These are phyloP conservation scores for Raffaelea albimanens DNA, from an alignment of 2,329 filamentous ascomycete species.

Conservation along the genomic window DNA sequence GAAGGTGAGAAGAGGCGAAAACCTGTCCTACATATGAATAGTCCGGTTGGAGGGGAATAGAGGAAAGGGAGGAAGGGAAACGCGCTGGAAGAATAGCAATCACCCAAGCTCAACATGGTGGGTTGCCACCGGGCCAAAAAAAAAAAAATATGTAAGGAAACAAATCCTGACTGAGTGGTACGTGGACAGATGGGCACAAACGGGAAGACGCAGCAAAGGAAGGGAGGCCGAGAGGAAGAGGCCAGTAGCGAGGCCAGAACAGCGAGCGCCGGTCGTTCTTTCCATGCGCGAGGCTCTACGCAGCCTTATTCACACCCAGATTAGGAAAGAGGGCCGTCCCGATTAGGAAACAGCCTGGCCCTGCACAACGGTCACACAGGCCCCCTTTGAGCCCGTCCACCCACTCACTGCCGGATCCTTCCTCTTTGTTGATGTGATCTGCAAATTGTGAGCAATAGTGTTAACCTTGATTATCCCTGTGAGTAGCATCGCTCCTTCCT, in stretches of 20 bases:
- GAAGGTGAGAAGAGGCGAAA: background rate
- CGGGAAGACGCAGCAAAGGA: background rate
- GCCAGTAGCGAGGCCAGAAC: background rate
- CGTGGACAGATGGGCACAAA: background rate
- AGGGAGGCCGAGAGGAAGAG: background rate
- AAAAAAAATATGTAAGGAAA: too few species aligned
- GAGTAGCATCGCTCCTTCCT: too few species aligned
- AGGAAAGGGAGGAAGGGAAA: background rate
- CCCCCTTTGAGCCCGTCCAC: background rate
- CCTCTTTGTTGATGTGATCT: too few species aligned
- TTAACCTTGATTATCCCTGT: too few species aligned
- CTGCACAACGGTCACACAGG: background rate
- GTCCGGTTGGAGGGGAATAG: background rate
- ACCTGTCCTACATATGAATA: background rate
- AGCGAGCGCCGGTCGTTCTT: background rate
- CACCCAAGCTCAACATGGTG: background rate
- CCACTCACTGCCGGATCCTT: too few species aligned
- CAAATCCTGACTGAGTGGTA: too few species aligned
- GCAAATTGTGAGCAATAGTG: too few species aligned
- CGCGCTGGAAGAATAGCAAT: background rate
- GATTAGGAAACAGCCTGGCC: slow-evolving; percentile 4
- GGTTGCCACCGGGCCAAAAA: too few species aligned
- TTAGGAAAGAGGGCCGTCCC: slow-evolving; percentile 12
- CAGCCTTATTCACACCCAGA: slow-evolving; percentile 24
- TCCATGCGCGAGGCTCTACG: slow-evolving; percentile 16